Evolutionary conservation across 202 grass and related monocot species (phyloP), one percentile per base, ranked within the genome.

Genomic region (Setaria viridis): DNA sequence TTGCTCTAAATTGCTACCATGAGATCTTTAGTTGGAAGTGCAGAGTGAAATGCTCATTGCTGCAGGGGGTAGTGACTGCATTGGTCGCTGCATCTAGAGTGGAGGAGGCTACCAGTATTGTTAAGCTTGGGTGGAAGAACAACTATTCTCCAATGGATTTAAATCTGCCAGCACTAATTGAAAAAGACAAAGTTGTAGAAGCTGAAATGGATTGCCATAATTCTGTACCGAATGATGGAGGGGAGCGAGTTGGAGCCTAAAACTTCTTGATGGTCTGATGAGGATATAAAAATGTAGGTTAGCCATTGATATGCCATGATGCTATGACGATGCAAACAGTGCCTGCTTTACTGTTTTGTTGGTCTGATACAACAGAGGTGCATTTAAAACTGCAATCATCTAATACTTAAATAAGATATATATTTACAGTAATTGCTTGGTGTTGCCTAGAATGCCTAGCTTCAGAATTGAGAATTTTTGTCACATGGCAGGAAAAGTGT

Each of bases 1-100:
- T 41, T 84, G 89, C 94, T 75, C 6, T 89, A 39, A 86, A 32
- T 7, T 86, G 63, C 39, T 96, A 89, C 63, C 74, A 88, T 85
- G 89, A 96, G 55, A 20, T 82, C 76, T 75, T 94, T 29, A 78
- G n/a, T 55, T 69, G 2, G 43, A 81, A 14, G 41, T 80, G 48
- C 48, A 84, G 16, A 74, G 65, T 85, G 56, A 16, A 85, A 10
- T 74, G 51, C 14, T 39, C 60, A 11, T 1, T 92, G 19, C 30
- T 97, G 63, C 86, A 90, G 70, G 78, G 25, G 39, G 77, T 94
- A 41, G 92, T 97, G 67, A 67, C 64, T 86, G 85, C 74, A 46
- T 79, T 97, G 85, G 86, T 90, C 32, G 68, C 43, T 41, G 77
- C 21, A n/a, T 93, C 82, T 12, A 93, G 81, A 76, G 12, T 59